These are phyloP conservation scores for Dichotomocladium elegans DNA, from an alignment of 371 early-diverging fungal species.

Conservation along the genomic window DNA sequence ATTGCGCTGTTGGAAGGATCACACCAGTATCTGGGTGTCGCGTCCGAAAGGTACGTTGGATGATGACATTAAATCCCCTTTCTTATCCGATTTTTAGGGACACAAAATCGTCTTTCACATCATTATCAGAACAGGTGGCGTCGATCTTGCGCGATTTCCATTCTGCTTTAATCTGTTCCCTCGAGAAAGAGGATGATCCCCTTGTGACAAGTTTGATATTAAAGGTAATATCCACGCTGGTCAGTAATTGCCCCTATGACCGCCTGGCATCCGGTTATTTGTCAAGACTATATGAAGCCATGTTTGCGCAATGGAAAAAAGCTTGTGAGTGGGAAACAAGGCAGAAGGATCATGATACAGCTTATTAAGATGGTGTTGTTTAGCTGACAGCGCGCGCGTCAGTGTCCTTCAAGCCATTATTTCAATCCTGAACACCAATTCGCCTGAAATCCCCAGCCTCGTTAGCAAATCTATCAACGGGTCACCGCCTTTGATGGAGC, in stretches of 20 bases:
- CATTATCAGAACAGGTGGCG: conserved; percentile 40
- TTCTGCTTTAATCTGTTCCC: conserved; percentile 27
- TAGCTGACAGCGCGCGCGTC: no score
- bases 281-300: conserved; percentile 20
- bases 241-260: conserved; percentile 46
- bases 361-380: not conserved
- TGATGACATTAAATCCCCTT: not conserved
- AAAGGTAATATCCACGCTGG: conserved; percentile 30
- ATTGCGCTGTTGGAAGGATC: conserved; percentile 57
- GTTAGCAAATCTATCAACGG: no score
- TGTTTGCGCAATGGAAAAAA: conserved; percentile 22
- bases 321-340: conserved; percentile 20
- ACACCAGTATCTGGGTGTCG: conserved; percentile 57
- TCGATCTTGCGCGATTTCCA: conserved; percentile 43
- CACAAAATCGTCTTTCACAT: conserved; percentile 43
- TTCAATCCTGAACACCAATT: no score
- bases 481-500: conserved; percentile 1
- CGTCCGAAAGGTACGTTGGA: conserved; percentile 46
- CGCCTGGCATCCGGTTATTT: conserved; percentile 36
- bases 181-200: conserved; percentile 27
- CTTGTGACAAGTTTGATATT: conserved; percentile 29
- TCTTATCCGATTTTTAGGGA: not conserved
- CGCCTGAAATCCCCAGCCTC: no score
- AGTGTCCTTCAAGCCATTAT: no score
- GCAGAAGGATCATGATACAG: no score